phyloP scores from a whole-genome alignment of 345 rosid species.

The Populus alba region DNA sequence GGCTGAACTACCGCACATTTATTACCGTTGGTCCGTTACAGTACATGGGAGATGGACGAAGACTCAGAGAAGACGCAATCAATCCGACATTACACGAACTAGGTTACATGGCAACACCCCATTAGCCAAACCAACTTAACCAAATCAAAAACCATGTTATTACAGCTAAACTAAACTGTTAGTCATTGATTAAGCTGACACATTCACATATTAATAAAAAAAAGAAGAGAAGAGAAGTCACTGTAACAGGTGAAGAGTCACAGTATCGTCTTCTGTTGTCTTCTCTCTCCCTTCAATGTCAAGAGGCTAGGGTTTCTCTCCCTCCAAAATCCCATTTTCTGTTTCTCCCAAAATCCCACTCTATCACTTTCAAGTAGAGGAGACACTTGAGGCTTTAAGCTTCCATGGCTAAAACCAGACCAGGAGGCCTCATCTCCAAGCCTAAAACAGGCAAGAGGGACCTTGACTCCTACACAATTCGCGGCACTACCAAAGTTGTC shows the following conservation, averaged over 20 bases:
- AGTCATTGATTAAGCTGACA: not conserved
- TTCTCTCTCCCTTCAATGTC: slow-evolving; percentile 2
- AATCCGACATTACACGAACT: not conserved
- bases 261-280: slow-evolving; percentile 1
- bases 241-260: slow-evolving; percentile 12
- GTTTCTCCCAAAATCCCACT: slow-evolving; percentile 2
- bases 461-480: slow-evolving; percentile 59
- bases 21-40: not conserved
- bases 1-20: not conserved
- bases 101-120: not conserved
- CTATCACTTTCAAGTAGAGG: not conserved
- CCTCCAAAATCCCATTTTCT: not conserved
- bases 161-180: not conserved
- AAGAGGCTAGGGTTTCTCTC: slow-evolving; percentile 23
- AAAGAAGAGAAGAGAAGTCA: not conserved
- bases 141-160: not conserved
- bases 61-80: not conserved
- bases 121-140: not conserved
- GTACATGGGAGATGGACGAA: not conserved
- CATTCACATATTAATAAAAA: not conserved
- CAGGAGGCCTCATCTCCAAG: slow-evolving; percentile 50
- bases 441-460: slow-evolving; percentile 49
- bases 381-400: slow-evolving; percentile 12
- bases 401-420: slow-evolving; percentile 81
- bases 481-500: slow-evolving; percentile 65